phyloP scores from a whole-genome alignment of 2,329 filamentous ascomycete species.

The Zarea fungicola region DNA sequence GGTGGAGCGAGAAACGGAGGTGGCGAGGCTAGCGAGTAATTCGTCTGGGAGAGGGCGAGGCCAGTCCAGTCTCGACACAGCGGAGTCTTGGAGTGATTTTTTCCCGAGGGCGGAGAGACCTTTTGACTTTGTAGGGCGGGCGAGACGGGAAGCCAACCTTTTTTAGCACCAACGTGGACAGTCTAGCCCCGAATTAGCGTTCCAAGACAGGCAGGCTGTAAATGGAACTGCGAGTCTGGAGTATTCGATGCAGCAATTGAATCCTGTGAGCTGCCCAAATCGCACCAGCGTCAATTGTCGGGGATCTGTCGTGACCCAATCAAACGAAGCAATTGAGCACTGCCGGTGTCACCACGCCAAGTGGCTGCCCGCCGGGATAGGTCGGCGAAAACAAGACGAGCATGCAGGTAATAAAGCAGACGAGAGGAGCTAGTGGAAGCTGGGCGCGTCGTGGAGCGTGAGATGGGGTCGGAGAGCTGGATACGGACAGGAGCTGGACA shows the following conservation, averaged over 20 bases:
- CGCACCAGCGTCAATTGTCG: too few relatives aligned
- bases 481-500: background rate
- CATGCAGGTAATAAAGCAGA: background rate
- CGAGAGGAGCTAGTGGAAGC: background rate
- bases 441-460: background rate
- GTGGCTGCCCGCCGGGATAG: background rate
- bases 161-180: too few relatives aligned
- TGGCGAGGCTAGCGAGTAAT: constrained; percentile 4
- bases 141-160: too few relatives aligned
- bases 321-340: background rate
- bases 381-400: background rate
- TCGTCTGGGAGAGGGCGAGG: background rate
- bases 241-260: too few relatives aligned
- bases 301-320: constrained; percentile 2
- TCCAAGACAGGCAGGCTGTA: too few relatives aligned
- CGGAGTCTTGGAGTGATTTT: too few relatives aligned
- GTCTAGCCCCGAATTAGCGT: too few relatives aligned
- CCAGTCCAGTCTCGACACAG: background rate
- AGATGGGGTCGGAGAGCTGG: background rate
- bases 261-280: too few relatives aligned
- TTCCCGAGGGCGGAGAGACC: too few relatives aligned
- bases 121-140: too few relatives aligned
- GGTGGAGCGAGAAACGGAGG: background rate
- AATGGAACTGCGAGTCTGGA: too few relatives aligned
- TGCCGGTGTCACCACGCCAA: background rate